These are phyloP conservation scores for Balakata baccata DNA, from an alignment of 345 rosid genomes.

Conservation along the genomic window DNA sequence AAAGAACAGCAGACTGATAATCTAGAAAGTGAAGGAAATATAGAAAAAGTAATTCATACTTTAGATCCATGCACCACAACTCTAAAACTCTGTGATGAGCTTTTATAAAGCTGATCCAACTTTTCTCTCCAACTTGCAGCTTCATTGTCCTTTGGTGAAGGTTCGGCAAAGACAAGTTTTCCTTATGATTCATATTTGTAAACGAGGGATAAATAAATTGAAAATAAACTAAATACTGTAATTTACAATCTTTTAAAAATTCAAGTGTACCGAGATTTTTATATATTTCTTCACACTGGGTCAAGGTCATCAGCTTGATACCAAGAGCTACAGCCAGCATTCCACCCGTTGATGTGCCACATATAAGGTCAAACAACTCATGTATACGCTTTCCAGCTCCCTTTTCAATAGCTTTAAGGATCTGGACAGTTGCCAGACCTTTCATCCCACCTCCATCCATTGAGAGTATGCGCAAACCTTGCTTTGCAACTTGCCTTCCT, in stretches of 20 bases:
- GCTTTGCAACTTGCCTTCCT: constrained; percentile 86
- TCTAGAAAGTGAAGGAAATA: background rate
- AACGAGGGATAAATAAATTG: constrained; percentile 10
- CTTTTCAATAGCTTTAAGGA: constrained; percentile 95
- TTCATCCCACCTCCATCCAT: constrained; percentile 99
- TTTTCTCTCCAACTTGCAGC: constrained; percentile 99
- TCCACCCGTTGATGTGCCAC: constrained; percentile 99
- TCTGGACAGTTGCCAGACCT: constrained; percentile 94
- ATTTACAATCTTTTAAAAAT: constrained; percentile 9
- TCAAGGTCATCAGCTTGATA: constrained; percentile 84
- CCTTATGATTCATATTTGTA: constrained; percentile 45
- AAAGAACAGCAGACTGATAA: background rate
- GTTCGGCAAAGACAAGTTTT: constrained; percentile 96
- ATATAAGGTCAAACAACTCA: constrained; percentile 91
- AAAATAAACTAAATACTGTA: constrained; percentile 1
- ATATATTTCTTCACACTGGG: constrained; percentile 93
- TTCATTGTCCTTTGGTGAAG: constrained; percentile 92
- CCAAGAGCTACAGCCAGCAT: constrained; percentile 98
- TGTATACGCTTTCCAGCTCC: constrained; percentile 94
- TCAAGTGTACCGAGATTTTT: constrained; percentile 77
- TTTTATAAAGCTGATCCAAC: constrained; percentile 92
- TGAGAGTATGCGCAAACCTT: constrained; percentile 91
- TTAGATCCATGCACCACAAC: constrained; percentile 99
- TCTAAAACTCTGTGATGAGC: constrained; percentile 97
- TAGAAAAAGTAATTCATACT: constrained; percentile 41